phyloP scores from a whole-genome alignment of 1,139 yeast genomes.

The Schwanniomyces etchellsii region DNA sequence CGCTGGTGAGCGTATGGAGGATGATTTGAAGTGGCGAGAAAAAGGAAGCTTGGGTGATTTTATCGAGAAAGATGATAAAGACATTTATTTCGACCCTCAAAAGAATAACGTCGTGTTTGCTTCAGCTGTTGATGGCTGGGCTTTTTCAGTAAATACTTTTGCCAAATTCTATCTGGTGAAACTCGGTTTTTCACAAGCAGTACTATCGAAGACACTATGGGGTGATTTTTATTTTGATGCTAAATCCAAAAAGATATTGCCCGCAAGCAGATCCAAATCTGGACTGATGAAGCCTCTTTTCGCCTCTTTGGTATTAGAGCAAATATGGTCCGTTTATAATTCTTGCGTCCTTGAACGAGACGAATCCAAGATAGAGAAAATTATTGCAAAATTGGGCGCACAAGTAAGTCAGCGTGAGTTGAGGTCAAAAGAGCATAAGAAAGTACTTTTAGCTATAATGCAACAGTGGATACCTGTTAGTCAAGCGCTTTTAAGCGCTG shows the following conservation, averaged over 20 bases:
- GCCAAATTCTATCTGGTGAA: constrained; percentile 82
- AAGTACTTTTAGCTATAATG: constrained; percentile 62
- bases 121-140: constrained; percentile 97
- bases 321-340: constrained; percentile 88
- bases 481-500: constrained; percentile 76
- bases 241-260: constrained; percentile 76
- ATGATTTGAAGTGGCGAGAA: constrained; percentile 80
- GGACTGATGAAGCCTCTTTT: constrained; percentile 63
- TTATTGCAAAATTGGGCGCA: constrained; percentile 63
- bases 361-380: constrained; percentile 67
- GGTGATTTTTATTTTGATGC: constrained; percentile 90
- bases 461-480: constrained; percentile 95
- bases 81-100: constrained; percentile 84
- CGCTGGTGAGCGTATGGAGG: constrained; percentile 92
- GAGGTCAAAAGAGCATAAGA: constrained; percentile 70
- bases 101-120: constrained; percentile 90
- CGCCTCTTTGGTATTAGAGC: constrained; percentile 82
- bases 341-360: constrained; percentile 62
- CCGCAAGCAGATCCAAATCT: constrained; percentile 45
- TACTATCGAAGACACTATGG: constrained; percentile 86
- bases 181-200: constrained; percentile 77
- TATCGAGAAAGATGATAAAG: constrained; percentile 75
- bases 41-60: constrained; percentile 51
- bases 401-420: constrained; percentile 72
- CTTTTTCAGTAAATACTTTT: constrained; percentile 84